Evolutionary conservation across 441 rosid species (phyloP).

Genomic region (Adansonia grandidieri): DNA sequence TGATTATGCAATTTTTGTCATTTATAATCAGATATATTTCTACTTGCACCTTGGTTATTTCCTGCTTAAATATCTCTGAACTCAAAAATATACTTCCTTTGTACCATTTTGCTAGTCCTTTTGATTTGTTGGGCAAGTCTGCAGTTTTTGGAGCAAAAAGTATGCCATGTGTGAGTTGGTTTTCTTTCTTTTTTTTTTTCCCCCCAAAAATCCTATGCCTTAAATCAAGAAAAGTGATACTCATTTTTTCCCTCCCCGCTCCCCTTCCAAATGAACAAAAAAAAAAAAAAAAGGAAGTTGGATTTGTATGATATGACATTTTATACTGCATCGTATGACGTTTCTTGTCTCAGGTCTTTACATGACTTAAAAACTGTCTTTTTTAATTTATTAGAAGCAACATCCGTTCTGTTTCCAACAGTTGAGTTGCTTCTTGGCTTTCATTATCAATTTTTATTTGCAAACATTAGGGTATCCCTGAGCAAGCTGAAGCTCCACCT

Average conservation of each 20-base stretch:
- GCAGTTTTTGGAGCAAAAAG: background rate
- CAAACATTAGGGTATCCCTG: conserved; percentile 79
- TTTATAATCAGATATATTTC: background rate
- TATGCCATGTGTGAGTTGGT: background rate
- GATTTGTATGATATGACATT: background rate
- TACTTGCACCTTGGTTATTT: background rate
- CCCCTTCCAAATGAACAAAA: background rate
- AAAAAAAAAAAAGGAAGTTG: background rate
- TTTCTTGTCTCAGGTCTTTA: background rate
- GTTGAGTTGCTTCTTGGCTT: background rate
- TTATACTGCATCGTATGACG: background rate
- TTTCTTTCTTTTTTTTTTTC: background rate
- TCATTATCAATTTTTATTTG: background rate
- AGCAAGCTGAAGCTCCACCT: conserved; percentile 81
- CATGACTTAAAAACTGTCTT: background rate
- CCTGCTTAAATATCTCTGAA: background rate
- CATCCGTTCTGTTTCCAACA: background rate
- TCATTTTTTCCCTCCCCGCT: background rate
- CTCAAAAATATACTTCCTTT: background rate
- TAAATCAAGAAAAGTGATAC: background rate
- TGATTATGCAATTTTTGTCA: background rate
- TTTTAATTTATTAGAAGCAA: background rate
- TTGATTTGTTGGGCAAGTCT: background rate
- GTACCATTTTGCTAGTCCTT: background rate
- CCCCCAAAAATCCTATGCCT: background rate